These are phyloP conservation scores for Alternaria arbusti DNA, from an alignment of 2,329 filamentous ascomycete genomes.

Conservation along the genomic window DNA sequence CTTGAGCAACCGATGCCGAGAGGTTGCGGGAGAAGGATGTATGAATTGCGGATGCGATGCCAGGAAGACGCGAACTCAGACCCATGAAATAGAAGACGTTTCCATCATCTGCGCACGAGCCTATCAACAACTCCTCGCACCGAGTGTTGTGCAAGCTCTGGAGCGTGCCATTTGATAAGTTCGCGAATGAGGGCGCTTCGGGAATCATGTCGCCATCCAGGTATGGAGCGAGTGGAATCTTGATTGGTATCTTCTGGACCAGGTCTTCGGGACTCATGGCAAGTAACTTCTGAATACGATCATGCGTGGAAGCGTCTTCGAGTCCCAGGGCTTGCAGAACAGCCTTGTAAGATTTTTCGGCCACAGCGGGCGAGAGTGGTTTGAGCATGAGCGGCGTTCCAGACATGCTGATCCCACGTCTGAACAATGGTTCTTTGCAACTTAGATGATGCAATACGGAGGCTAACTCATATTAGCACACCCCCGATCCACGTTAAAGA, in stretches of 20 bases:
- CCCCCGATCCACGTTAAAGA: not conserved
- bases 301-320: constrained; percentile 36
- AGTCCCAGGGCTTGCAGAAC: constrained; percentile 50
- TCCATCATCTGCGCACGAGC: constrained; percentile 54
- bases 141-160: constrained; percentile 34
- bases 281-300: constrained; percentile 49
- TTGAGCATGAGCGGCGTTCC: constrained; percentile 47
- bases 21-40: constrained; percentile 36
- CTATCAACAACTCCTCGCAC: constrained; percentile 54
- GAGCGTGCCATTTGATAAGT: not conserved
- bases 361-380: constrained; percentile 42
- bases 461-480: constrained; percentile 12
- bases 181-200: constrained; percentile 13
- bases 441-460: constrained; percentile 26
- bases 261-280: constrained; percentile 49
- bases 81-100: constrained; percentile 29
- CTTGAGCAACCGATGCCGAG: constrained; percentile 4
- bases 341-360: constrained; percentile 51
- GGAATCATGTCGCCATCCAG: constrained; percentile 53
- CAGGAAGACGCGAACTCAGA: constrained; percentile 13
- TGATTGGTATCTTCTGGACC: constrained; percentile 47
- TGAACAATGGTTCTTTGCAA: constrained; percentile 27
- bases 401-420: constrained; percentile 31
- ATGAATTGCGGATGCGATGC: constrained; percentile 36
- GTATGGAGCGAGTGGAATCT: constrained; percentile 43